phyloP scores from a whole-genome alignment of 768 basidiomycete species.

The Lactarius vividus region DNA sequence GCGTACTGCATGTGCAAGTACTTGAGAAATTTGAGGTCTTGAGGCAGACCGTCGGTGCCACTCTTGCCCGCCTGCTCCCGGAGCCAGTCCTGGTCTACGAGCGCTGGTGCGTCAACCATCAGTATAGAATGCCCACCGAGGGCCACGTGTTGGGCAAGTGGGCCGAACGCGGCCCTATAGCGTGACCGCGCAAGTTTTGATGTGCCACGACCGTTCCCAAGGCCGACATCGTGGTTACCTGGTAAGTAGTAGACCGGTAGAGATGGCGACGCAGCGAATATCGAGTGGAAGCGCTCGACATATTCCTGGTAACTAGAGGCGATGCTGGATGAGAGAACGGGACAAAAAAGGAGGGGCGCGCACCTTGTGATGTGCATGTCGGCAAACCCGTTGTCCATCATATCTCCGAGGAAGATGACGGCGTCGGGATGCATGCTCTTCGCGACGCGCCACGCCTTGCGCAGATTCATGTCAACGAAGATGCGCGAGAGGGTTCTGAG shows the following conservation, averaged over 20 bases:
- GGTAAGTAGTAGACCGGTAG: slow-evolving; percentile 70
- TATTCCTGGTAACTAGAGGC: slow-evolving; percentile 68
- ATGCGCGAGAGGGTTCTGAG: slow-evolving; percentile 59
- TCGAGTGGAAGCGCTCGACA: slow-evolving; percentile 60
- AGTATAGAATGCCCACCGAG: slow-evolving; percentile 72
- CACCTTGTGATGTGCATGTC: slow-evolving; percentile 67
- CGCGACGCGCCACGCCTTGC: slow-evolving; percentile 79
- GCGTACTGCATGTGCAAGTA: slow-evolving; percentile 1
- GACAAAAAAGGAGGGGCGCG: slow-evolving; percentile 35
- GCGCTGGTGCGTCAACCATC: slow-evolving; percentile 68
- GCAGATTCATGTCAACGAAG: slow-evolving; percentile 77
- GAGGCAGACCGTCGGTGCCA: slow-evolving; percentile 46
- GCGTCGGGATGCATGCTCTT: slow-evolving; percentile 60
- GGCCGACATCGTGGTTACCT: slow-evolving; percentile 88
- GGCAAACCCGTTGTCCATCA: slow-evolving; percentile 83
- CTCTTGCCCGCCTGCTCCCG: slow-evolving; percentile 43
- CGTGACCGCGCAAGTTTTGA: slow-evolving; percentile 39
- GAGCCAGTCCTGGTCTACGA: slow-evolving; percentile 69
- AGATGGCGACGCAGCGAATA: slow-evolving; percentile 52
- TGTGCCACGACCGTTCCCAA: slow-evolving; percentile 33
- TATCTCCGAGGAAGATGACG: slow-evolving; percentile 85
- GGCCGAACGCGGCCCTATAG: slow-evolving; percentile 75
- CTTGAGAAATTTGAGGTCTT: slow-evolving; percentile 17
- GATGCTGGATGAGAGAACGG: not conserved
- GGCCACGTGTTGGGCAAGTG: slow-evolving; percentile 58